Evolutionary conservation across 768 basidiomycete species (phyloP).

Genomic region (Leucosporidium yakuticum): DNA sequence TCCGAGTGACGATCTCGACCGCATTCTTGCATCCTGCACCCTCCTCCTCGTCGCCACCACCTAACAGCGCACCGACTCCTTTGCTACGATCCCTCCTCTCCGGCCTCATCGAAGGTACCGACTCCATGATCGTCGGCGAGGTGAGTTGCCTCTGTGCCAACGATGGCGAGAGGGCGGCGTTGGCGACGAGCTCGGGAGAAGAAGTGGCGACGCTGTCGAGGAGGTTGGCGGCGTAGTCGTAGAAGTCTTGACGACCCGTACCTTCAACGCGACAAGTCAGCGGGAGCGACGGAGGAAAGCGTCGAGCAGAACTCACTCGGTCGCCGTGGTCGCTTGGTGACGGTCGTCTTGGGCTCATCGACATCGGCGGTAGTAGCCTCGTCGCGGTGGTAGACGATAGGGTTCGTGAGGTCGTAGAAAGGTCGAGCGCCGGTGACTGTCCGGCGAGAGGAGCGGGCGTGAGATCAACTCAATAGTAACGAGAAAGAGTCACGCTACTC

Average conservation of each 20-base stretch:
- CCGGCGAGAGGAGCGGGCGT: neutral
- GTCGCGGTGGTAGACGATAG: slow-evolving; percentile 51
- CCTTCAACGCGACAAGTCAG: neutral
- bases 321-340: neutral
- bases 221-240: slow-evolving; percentile 40
- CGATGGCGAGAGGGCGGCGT: neutral
- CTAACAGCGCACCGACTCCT: neutral
- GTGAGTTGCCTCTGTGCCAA: no score
- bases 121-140: slow-evolving; percentile 20
- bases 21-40: slow-evolving; percentile 57
- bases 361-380: slow-evolving; percentile 41
- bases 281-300: no score
- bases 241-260: slow-evolving; percentile 36
- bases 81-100: slow-evolving; percentile 20
- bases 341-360: slow-evolving; percentile 9
- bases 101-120: slow-evolving; percentile 18
- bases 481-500: slow-evolving; percentile 36
- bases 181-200: slow-evolving; percentile 1
- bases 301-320: slow-evolving; percentile 10
- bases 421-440: slow-evolving; percentile 52
- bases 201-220: slow-evolving; percentile 37
- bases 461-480: neutral
- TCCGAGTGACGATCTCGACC: slow-evolving; percentile 82
- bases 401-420: slow-evolving; percentile 80
- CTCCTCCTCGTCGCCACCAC: slow-evolving; percentile 29